Base-by-base conservation (phyloP, 1,284 basidiomycete genomes). In the Microbotryum silenes-acaulis region DNA sequence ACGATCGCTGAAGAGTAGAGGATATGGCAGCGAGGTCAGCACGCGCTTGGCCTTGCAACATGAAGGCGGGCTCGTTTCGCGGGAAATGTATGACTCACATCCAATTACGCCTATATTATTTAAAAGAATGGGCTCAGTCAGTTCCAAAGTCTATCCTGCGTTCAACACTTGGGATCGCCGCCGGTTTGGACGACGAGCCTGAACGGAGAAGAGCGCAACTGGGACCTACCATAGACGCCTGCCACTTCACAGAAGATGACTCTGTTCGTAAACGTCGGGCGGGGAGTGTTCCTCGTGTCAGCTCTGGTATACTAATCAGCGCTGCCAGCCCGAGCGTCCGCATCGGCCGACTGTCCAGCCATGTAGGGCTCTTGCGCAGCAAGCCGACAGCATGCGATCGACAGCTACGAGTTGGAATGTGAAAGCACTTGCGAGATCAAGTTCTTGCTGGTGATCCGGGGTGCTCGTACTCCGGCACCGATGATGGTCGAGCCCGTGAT, bases 231-330 rank as follows among this genome's bases (percentile, higher is more conserved):
- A 77, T 94, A 96, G 73, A 96, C 96, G 64, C 91, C 92, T 25
- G 96, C 91, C 70, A 97, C 94, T 80, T 98, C 94, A 76, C 94
- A 97, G 80, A 98, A 97, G 75, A 98, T 97, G 79, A 98, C 93
- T 67, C 91, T 94, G 71, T 18, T 8, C n/a, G 14, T 44, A 29
- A 56, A 1, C 7, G 31, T 31, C 31, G 31, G 31, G 2, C 31
- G 31, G 14, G 37, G 37, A 42, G 12, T 42, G 37, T 42, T 42
- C 16, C 37, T 2, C 37, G 12, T 42, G 37, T 42, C 12, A 42
- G 37, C 37, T 16, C 1, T 16, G 14, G 16, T 42, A 18, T 16
- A 6, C 37, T 18, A 1, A 18, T 42, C 16, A 0, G 10, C 12
- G 12, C 37, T 3, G 37, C 37, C 37, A 42, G 16, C 37, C 18